These are phyloP conservation scores for Jaenimonas drosophilae DNA, from an alignment of 208 protist genomes.

Conservation along the genomic window DNA sequence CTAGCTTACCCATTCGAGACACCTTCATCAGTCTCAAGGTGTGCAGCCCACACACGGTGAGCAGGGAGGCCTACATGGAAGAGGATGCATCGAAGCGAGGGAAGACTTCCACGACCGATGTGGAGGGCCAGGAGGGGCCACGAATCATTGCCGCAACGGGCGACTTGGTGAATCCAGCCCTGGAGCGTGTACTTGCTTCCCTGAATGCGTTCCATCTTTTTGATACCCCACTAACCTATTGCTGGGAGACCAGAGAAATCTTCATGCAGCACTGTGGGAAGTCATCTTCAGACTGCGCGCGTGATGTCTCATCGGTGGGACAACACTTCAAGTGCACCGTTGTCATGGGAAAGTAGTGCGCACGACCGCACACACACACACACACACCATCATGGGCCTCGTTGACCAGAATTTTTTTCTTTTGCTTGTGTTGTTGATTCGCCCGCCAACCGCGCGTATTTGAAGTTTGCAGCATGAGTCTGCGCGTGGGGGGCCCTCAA, in stretches of 20 bases:
- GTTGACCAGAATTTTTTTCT: too few relatives aligned
- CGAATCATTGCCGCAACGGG: conserved; percentile 15
- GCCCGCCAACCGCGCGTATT: too few relatives aligned
- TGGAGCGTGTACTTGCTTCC: conserved; percentile 25
- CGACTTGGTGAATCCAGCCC: conserved; percentile 29
- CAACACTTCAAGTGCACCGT: conserved; percentile 24
- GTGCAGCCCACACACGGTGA: not conserved
- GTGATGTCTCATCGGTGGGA: conserved; percentile 50
- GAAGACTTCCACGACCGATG: not conserved
- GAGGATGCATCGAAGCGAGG: conserved; percentile 3
- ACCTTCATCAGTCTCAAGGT: not conserved
- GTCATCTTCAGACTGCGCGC: conserved; percentile 33
- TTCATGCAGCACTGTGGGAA: conserved; percentile 10
- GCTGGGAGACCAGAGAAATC: conserved; percentile 47
- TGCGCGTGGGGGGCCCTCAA: too few relatives aligned
- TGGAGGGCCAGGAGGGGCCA: not conserved
- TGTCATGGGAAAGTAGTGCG: too few relatives aligned
- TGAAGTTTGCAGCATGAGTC: too few relatives aligned
- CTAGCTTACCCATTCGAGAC: conserved; percentile 8
- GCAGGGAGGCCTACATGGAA: conserved; percentile 1
- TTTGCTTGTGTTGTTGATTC: too few relatives aligned
- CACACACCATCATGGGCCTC: too few relatives aligned
- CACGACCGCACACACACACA: too few relatives aligned
- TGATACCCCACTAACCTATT: conserved; percentile 22
- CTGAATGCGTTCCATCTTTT: conserved; percentile 56